Conservation (phyloP, 2,329 filamentous ascomycete genomes). For the Septoria linicola region DNA sequence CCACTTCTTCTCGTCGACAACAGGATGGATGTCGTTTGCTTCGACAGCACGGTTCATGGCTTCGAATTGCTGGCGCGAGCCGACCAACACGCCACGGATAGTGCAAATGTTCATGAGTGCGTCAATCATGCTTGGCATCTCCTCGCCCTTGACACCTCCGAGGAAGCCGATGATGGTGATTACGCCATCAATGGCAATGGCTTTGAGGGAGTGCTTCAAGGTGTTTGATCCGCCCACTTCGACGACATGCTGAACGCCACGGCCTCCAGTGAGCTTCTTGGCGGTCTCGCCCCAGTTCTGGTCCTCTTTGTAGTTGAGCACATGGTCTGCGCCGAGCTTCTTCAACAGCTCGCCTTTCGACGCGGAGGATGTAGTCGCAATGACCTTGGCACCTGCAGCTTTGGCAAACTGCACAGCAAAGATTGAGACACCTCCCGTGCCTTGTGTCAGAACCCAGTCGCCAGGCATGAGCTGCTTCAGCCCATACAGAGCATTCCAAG, state of each 20-base stretch:
- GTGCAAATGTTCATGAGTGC: constrained; percentile 53
- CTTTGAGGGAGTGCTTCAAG: constrained; percentile 51
- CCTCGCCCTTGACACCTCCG: constrained; percentile 48
- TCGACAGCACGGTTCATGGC: constrained; percentile 61
- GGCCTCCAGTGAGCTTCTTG: constrained; percentile 51
- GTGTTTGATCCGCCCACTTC: constrained; percentile 68
- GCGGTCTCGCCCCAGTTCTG: constrained; percentile 56
- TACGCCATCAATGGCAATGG: constrained; percentile 51
- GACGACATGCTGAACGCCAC: constrained; percentile 62
- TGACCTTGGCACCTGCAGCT: constrained; percentile 56
- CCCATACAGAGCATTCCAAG: constrained; percentile 57
- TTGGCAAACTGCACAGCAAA: constrained; percentile 62
- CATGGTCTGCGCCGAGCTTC: constrained; percentile 55
- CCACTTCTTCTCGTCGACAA: constrained; percentile 60
- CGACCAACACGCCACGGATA: constrained; percentile 58
- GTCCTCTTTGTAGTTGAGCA: constrained; percentile 58
- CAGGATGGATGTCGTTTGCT: constrained; percentile 58
- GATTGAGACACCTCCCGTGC: constrained; percentile 68
- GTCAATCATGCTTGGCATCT: constrained; percentile 55
- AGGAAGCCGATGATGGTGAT: constrained; percentile 60
- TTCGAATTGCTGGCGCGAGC: constrained; percentile 56
- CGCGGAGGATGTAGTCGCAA: constrained; percentile 56
- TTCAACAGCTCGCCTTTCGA: constrained; percentile 53
- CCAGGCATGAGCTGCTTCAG: constrained; percentile 43
- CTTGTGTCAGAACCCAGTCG: constrained; percentile 62